Evolutionary conservation across 805 yeast species (phyloP).

Genomic region (Pichia deserticola): DNA sequence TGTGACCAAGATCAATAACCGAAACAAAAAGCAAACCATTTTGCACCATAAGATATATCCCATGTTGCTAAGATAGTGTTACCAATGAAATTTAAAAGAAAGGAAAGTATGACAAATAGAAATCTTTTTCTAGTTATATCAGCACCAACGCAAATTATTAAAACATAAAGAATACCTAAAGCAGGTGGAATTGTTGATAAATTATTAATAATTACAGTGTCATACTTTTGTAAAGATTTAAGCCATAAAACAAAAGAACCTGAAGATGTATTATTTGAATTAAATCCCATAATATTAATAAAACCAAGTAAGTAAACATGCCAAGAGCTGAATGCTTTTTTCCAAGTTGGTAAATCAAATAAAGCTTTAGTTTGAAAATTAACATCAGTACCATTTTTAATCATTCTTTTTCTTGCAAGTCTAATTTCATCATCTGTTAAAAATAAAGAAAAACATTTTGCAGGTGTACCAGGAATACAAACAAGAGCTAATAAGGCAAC

Average conservation of each 20-base stretch:
- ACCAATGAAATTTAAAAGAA: slow-evolving; percentile 46
- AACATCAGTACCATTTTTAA: slow-evolving; percentile 26
- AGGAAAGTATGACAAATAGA: slow-evolving; percentile 47
- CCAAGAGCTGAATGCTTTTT: slow-evolving; percentile 46
- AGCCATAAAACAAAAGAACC: slow-evolving; percentile 62
- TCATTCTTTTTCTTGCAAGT: slow-evolving; percentile 40
- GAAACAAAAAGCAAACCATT: slow-evolving; percentile 58
- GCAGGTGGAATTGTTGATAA: slow-evolving; percentile 52
- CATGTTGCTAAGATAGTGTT: slow-evolving; percentile 50
- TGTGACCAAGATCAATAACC: slow-evolving; percentile 58
- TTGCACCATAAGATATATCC: slow-evolving; percentile 49
- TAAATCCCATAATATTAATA: slow-evolving; percentile 55
- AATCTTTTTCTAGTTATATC: slow-evolving; percentile 47
- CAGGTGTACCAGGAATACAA: slow-evolving; percentile 59
- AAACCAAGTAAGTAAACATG: slow-evolving; percentile 50
- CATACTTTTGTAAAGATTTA: slow-evolving; percentile 37
- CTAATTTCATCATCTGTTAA: slow-evolving; percentile 51
- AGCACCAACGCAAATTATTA: slow-evolving; percentile 41
- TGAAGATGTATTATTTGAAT: slow-evolving; percentile 48
- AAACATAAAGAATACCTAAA: slow-evolving; percentile 45
- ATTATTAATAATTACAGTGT: slow-evolving; percentile 39
- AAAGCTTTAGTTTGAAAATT: slow-evolving; percentile 23
- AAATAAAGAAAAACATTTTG: slow-evolving; percentile 43
- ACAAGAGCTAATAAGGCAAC: slow-evolving; percentile 23
- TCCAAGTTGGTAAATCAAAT: slow-evolving; percentile 44